These are phyloP conservation scores for Zygoascus hellenicus DNA, from an alignment of 1,139 yeast species.

Conservation along the genomic window DNA sequence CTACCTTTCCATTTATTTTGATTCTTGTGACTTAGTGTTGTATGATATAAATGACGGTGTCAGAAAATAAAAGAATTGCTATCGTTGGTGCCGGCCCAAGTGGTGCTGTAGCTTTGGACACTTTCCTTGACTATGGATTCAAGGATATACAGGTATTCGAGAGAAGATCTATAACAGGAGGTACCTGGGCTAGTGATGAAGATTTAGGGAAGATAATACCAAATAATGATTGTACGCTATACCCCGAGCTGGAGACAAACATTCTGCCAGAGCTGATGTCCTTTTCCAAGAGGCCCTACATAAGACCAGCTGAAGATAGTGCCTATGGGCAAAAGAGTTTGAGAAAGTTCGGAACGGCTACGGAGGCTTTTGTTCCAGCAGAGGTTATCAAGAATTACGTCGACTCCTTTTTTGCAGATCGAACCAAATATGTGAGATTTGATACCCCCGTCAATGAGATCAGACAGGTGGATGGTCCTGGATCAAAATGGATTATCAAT, in stretches of 20 bases:
- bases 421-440: constrained; percentile 11
- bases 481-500: constrained; percentile 11
- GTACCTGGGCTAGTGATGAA: constrained; percentile 23
- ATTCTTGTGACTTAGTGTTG: no score
- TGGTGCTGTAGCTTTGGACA: constrained; percentile 24
- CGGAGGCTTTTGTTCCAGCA: constrained; percentile 12
- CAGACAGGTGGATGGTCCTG: constrained; percentile 15
- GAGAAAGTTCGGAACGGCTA: constrained; percentile 10
- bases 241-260: constrained; percentile 16
- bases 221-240: constrained; percentile 9
- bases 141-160: constrained; percentile 22
- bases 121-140: constrained; percentile 22
- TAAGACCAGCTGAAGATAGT: constrained; percentile 3
- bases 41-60: background rate
- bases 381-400: constrained; percentile 12
- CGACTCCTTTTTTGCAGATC: constrained; percentile 11
- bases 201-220: background rate
- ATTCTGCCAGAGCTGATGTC: constrained; percentile 16
- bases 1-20: no score
- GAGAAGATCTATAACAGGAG: constrained; percentile 19
- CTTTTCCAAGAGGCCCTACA: constrained; percentile 9
- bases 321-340: constrained; percentile 5
- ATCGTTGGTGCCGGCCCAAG: constrained; percentile 26
- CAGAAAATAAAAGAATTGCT: constrained; percentile 19
- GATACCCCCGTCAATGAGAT: constrained; percentile 15